phyloP scores from a whole-genome alignment of 2,329 filamentous ascomycete species.

The Arthroderma uncinatum region DNA sequence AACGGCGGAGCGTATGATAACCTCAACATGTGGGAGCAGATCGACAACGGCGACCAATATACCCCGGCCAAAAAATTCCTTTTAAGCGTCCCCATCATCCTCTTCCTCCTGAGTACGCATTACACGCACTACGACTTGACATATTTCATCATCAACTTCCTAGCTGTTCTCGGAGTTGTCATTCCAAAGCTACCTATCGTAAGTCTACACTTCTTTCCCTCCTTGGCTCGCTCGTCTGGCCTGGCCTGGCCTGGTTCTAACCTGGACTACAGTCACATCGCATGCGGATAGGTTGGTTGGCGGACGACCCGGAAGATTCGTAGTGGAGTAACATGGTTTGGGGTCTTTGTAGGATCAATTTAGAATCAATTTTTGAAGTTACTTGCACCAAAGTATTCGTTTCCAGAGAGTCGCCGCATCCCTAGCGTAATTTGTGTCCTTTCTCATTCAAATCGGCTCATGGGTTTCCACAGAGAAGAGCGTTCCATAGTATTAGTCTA shows the following conservation, averaged over 20 bases:
- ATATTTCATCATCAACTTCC: conserved; percentile 94
- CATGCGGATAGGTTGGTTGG: conserved; percentile 65
- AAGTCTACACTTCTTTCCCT: conserved; percentile 34
- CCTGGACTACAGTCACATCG: conserved; percentile 53
- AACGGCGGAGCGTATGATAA: conserved; percentile 98
- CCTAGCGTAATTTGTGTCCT: not conserved
- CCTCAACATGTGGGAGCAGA: conserved; percentile 99
- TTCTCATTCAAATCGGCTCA: not conserved
- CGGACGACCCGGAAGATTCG: conserved; percentile 48
- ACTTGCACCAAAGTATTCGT: not conserved
- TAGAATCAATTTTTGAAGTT: conserved; percentile 6
- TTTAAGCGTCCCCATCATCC: conserved; percentile 80
- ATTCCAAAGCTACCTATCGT: conserved; percentile 95
- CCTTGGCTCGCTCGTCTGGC: too few species aligned
- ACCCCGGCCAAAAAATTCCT: conserved; percentile 98
- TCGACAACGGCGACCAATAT: conserved; percentile 97
- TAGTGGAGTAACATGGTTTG: not conserved
- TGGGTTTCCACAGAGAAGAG: not conserved
- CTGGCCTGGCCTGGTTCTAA: conserved; percentile 8
- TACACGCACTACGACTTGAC: conserved; percentile 97
- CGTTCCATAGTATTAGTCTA: not conserved
- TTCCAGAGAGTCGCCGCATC: not conserved
- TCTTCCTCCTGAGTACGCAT: conserved; percentile 94
- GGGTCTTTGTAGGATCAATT: conserved; percentile 1
- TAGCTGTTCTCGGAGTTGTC: conserved; percentile 82